Evolutionary conservation across 768 basidiomycete species (phyloP).

Genomic region (Psilocybe tampanensis): DNA sequence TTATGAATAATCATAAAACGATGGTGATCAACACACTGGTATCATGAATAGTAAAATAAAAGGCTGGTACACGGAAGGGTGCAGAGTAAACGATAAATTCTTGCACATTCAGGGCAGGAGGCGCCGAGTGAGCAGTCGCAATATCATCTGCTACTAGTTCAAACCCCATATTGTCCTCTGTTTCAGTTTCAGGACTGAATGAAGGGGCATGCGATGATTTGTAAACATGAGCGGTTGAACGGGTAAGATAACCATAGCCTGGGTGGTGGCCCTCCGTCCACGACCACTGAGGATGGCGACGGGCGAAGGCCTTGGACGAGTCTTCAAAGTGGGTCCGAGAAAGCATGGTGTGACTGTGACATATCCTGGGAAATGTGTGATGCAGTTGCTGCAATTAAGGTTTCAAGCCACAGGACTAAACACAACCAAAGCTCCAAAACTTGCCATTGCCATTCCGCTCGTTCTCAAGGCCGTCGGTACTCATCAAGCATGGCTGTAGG

Average conservation of each 20-base stretch:
- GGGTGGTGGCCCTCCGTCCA: constrained; percentile 24
- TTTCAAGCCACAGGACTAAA: constrained; percentile 59
- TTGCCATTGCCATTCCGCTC: constrained; percentile 42
- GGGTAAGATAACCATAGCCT: constrained; percentile 31
- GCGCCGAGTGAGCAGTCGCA: constrained; percentile 30
- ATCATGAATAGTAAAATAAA: constrained; percentile 78
- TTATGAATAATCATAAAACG: constrained; percentile 7
- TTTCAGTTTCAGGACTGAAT: not conserved
- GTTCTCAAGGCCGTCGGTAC: constrained; percentile 41
- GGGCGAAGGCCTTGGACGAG: constrained; percentile 56
- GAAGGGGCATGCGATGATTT: not conserved
- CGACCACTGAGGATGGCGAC: constrained; percentile 39
- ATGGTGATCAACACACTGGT: constrained; percentile 54
- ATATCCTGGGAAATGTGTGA: constrained; percentile 46
- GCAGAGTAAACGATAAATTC: constrained; percentile 79
- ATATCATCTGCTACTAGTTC: constrained; percentile 41
- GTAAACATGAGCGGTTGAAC: constrained; percentile 24
- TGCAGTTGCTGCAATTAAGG: constrained; percentile 56
- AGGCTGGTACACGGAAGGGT: constrained; percentile 79
- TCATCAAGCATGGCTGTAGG: constrained; percentile 80
- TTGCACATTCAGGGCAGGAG: constrained; percentile 40
- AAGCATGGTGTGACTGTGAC: constrained; percentile 40
- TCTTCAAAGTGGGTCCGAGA: constrained; percentile 63
- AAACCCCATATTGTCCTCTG: constrained; percentile 9
- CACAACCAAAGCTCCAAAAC: constrained; percentile 41